These are phyloP conservation scores for Aurantiochytrium sp. DNA, from an alignment of 108 stramenopile genomes.

Conservation along the genomic window DNA sequence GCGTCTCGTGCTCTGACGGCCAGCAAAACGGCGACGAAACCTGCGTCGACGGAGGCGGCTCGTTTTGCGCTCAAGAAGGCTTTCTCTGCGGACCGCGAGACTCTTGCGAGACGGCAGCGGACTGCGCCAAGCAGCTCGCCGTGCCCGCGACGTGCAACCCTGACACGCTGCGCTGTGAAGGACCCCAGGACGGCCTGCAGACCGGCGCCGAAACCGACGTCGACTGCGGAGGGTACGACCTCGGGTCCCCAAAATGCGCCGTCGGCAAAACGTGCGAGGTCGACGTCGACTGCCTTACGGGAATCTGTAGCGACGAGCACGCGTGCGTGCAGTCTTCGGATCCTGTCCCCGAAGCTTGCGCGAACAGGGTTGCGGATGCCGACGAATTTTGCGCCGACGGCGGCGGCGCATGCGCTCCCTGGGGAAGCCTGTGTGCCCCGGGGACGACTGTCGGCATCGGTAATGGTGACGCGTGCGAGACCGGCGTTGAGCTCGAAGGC, in stretches of 20 bases:
- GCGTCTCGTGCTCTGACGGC: neutral
- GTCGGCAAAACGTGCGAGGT: neutral
- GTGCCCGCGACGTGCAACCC: neutral
- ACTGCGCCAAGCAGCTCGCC: neutral
- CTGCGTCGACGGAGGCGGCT: neutral
- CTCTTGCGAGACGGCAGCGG: neutral
- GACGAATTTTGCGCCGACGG: too few species aligned
- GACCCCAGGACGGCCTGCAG: neutral
- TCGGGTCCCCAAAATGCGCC: neutral
- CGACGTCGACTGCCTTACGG: neutral
- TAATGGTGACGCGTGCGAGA: neutral
- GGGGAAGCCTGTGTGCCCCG: neutral
- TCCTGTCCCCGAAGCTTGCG: neutral
- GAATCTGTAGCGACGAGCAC: neutral
- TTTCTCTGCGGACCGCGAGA: neutral
- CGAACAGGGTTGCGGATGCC: too few species aligned
- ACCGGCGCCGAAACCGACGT: neutral
- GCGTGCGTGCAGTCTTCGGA: neutral
- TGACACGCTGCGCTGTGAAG: neutral
- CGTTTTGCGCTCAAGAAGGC: neutral
- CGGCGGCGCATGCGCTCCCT: neutral
- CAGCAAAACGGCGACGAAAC: neutral
- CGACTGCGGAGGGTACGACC: neutral
- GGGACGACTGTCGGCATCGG: neutral
- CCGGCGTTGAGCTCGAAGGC: neutral